Percentiles rank a stretch among this genome's conserved stretches.
Evolutionary conservation across 2,329 filamentous ascomycete species (phyloP).

Genomic region (Zymoseptoria tritici): DNA sequence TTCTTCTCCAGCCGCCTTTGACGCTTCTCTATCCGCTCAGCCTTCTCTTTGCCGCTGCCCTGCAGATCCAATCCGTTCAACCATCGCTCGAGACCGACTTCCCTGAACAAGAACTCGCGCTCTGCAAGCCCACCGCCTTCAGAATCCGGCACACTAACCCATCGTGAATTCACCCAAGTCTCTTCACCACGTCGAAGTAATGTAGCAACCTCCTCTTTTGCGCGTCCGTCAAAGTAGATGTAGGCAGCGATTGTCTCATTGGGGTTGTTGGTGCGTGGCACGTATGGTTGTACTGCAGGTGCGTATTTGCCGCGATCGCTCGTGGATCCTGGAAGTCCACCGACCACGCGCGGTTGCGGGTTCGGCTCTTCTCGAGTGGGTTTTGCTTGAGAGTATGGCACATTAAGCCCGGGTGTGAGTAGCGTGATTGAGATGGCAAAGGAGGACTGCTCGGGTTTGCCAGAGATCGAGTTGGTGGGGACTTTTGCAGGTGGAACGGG

Average conservation of each 20-base stretch:
- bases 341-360: constrained; percentile 75
- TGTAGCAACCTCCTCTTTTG: constrained; percentile 95
- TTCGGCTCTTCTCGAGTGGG: constrained; percentile 66
- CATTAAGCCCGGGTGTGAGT: constrained; percentile 76
- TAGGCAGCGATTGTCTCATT: constrained; percentile 98
- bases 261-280: constrained; percentile 81
- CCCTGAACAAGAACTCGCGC: constrained; percentile 92
- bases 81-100: constrained; percentile 93
- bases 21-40: constrained; percentile 64
- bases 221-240: constrained; percentile 94
- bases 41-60: constrained; percentile 70
- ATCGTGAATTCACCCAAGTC: constrained; percentile 97
- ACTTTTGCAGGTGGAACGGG: constrained; percentile 85
- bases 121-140: constrained; percentile 93
- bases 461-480: constrained; percentile 53
- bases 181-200: constrained; percentile 87
- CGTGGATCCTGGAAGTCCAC: constrained; percentile 53
- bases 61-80: constrained; percentile 86
- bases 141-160: constrained; percentile 86
- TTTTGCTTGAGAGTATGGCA: constrained; percentile 89
- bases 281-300: constrained; percentile 69
- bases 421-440: constrained; percentile 98
- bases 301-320: constrained; percentile 46
- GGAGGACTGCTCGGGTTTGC: constrained; percentile 83
- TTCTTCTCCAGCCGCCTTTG: constrained; percentile 64